Base-by-base conservation (phyloP, 164 flowering plant species). In the Stephania yunnanensis region DNA sequence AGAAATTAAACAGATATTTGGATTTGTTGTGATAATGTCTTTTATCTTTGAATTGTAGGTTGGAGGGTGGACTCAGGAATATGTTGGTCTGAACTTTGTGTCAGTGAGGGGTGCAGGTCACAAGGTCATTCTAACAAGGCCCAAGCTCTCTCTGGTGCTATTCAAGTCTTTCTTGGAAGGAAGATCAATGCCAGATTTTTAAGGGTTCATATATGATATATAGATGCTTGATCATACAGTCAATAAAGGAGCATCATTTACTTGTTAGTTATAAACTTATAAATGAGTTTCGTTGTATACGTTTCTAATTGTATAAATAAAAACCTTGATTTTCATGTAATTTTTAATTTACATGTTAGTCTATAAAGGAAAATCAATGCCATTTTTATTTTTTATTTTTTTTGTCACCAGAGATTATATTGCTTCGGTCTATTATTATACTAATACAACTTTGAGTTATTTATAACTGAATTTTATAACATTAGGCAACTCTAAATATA, bases 31-130 rank as follows among this genome's bases (percentile, higher is more conserved):
- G 7, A 63, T 19, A 20, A 19, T 63, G 29, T 19, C 20, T 25
- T 25, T 25, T 7, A 19, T 2, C 66, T 9, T 63, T 63, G 6
- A 13, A 46, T 2, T 19, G 69, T 93, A 94, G 98, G 98, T 94
- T 9, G 98, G 96, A 75, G 98, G 98, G 80, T 94, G 97, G 97
- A 88, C 89, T 13, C 87, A 94, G 80, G 91, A 85, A 78, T 92
- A 91, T 61, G 81, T 78, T 2, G 96, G 98, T 67, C 91, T 94
- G 22, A 90, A 87, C 19, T 88, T 92, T 71, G 96, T 91, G 10
- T 73, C 89, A 9, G 91, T 92, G 71, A 90, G 97, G 97, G 98
- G 98, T 80, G 98, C 98, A 53, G 98, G 98, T 11, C 98, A 94
- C 83, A 92, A 92, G 83, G 95, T 94, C 30, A 89, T 95, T 71